Evolutionary conservation across 2,329 filamentous ascomycete genomes (phyloP).

Genomic region (Juglanconis oblonga): DNA sequence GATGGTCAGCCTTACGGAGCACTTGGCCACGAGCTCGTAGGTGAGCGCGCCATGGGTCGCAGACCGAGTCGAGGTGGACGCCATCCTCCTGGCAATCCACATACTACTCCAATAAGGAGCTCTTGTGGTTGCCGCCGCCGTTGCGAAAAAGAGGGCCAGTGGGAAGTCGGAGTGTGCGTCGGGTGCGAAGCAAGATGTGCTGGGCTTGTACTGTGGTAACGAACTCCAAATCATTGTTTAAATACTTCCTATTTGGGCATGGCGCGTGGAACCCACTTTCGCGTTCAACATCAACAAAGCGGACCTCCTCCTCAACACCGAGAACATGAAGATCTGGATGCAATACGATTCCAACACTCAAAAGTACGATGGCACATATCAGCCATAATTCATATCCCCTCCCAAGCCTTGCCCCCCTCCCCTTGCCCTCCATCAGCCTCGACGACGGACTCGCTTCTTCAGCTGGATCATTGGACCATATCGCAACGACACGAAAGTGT

Average conservation of each 20-base stretch:
- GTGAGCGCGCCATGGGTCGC: conserved; percentile 29
- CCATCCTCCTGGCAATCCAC: conserved; percentile 26
- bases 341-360: too few relatives aligned
- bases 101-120: background rate
- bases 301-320: too few relatives aligned
- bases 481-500: conserved; percentile 9
- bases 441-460: background rate
- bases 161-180: background rate
- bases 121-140: background rate
- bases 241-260: background rate
- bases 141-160: background rate
- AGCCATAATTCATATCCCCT: too few relatives aligned
- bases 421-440: too few relatives aligned
- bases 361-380: too few relatives aligned
- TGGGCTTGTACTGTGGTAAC: background rate
- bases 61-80: conserved; percentile 19
- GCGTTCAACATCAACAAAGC: too few relatives aligned
- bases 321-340: too few relatives aligned
- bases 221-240: background rate
- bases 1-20: conserved; percentile 57
- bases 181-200: background rate
- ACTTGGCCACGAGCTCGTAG: conserved; percentile 27
- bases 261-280: background rate
- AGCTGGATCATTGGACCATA: conserved; percentile 14
- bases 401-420: too few relatives aligned